phyloP scores from a whole-genome alignment of 2,329 filamentous ascomycete species.

The Fusarium gaditjirri region DNA sequence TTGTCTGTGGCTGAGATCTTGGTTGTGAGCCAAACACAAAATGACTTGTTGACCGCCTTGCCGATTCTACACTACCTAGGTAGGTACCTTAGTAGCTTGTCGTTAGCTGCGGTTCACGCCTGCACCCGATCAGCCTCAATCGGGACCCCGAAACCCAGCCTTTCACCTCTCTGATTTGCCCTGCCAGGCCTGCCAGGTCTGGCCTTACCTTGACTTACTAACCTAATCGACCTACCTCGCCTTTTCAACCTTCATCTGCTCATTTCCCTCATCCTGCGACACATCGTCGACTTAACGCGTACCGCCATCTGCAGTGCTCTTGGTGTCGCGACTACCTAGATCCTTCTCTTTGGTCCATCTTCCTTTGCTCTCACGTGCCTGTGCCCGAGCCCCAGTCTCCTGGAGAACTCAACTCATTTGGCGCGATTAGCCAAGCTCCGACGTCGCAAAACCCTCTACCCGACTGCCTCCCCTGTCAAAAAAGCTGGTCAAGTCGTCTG shows the following conservation, averaged over 20 bases:
- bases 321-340: slow-evolving; percentile 16
- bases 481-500: slow-evolving; percentile 9
- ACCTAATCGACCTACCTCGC: slow-evolving; percentile 9
- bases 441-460: slow-evolving; percentile 41
- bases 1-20: slow-evolving; percentile 29
- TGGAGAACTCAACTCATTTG: slow-evolving; percentile 33
- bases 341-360: slow-evolving; percentile 1
- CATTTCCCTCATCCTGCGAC: slow-evolving; percentile 6
- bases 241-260: slow-evolving; percentile 24
- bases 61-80: slow-evolving; percentile 22
- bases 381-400: slow-evolving; percentile 26
- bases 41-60: slow-evolving; percentile 41
- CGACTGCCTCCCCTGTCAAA: slow-evolving; percentile 23
- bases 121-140: slow-evolving; percentile 45
- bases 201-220: background rate
- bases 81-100: too few relatives aligned
- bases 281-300: background rate
- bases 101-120: slow-evolving; percentile 25
- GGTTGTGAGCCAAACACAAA: slow-evolving; percentile 29
- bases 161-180: slow-evolving; percentile 17
- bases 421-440: slow-evolving; percentile 41
- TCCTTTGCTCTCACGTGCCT: slow-evolving; percentile 29
- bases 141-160: slow-evolving; percentile 38
- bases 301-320: slow-evolving; percentile 1
- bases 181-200: too few relatives aligned